Percentiles rank a stretch among this genome's conserved stretches.
Conservation (phyloP, 176 grass and related monocot species). For the Cenchrus americanus region DNA sequence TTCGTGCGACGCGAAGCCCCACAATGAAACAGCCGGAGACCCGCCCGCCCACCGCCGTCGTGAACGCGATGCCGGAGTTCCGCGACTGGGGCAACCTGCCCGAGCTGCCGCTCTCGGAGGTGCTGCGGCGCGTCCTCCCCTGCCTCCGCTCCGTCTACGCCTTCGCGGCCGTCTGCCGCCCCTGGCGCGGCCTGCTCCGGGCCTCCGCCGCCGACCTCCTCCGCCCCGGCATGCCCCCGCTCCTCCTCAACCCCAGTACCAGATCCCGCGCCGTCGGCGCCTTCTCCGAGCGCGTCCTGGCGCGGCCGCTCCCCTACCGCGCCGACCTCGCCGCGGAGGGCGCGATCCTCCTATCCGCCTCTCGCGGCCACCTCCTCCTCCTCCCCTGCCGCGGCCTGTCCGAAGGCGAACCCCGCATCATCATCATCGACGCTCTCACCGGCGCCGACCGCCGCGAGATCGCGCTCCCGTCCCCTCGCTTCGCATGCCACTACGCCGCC, state of each 20-base stretch:
- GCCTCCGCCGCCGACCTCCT: slow-evolving; percentile 24
- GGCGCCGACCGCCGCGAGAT: neutral
- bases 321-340: neutral
- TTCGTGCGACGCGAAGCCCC: too few species aligned
- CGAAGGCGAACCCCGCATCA: neutral
- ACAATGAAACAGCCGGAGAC: neutral
- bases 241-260: slow-evolving; percentile 12
- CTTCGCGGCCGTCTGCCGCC: slow-evolving; percentile 39
- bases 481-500: slow-evolving; percentile 45
- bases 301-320: neutral
- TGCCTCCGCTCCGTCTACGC: slow-evolving; percentile 42
- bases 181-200: slow-evolving; percentile 42
- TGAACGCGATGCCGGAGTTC: neutral
- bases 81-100: slow-evolving; percentile 43
- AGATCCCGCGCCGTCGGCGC: neutral
- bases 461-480: slow-evolving; percentile 38
- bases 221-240: slow-evolving; percentile 30
- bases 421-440: slow-evolving; percentile 37
- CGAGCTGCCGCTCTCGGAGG: slow-evolving; percentile 43
- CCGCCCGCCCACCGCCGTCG: neutral
- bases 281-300: slow-evolving; percentile 30
- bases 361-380: slow-evolving; percentile 38
- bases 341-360: slow-evolving; percentile 21
- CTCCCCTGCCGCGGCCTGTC: neutral
- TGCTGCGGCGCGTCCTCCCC: slow-evolving; percentile 51